phyloP scores from a whole-genome alignment of 2,329 filamentous ascomycete genomes.

The Aureobasidium sp. region DNA sequence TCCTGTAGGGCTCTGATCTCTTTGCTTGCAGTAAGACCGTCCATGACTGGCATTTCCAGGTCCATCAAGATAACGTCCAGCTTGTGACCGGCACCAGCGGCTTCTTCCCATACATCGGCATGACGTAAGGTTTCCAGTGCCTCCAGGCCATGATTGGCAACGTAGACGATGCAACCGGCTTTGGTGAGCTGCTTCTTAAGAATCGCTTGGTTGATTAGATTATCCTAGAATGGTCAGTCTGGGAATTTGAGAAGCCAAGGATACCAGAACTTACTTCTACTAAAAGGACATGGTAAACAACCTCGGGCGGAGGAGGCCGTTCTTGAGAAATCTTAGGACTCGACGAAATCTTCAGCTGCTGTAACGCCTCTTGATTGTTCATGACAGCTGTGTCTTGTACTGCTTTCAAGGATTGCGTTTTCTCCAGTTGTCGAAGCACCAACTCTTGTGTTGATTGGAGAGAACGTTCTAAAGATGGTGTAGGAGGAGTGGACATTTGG shows the following conservation, averaged over 20 bases:
- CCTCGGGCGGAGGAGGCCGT: not conserved
- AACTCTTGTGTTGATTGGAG: not conserved
- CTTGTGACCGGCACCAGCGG: not conserved
- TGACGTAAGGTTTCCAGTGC: constrained; percentile 19
- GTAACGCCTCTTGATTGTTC: too few species aligned
- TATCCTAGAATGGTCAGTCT: too few species aligned
- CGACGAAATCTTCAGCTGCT: too few species aligned
- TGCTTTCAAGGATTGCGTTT: not conserved
- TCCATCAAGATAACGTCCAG: constrained; percentile 62
- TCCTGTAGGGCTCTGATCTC: constrained; percentile 20
- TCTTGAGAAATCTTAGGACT: too few species aligned
- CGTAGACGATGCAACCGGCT: constrained; percentile 18
- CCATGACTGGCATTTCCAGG: constrained; percentile 52
- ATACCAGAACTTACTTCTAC: not conserved
- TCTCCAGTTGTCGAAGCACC: not conserved
- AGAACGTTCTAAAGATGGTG: constrained; percentile 32
- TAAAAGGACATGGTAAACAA: constrained; percentile 26
- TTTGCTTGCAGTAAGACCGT: constrained; percentile 20
- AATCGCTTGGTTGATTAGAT: constrained; percentile 23
- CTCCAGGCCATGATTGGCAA: constrained; percentile 21
- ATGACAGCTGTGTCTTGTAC: not conserved
- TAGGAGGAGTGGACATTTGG: constrained; percentile 35
- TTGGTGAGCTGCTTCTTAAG: constrained; percentile 19
- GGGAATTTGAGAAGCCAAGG: too few species aligned
- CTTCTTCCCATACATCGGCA: constrained; percentile 7